Percentiles rank a stretch among this genome's conserved stretches.
phyloP scores from a whole-genome alignment of 2,329 filamentous ascomycete species.

The Aspergillus transmontanensis region DNA sequence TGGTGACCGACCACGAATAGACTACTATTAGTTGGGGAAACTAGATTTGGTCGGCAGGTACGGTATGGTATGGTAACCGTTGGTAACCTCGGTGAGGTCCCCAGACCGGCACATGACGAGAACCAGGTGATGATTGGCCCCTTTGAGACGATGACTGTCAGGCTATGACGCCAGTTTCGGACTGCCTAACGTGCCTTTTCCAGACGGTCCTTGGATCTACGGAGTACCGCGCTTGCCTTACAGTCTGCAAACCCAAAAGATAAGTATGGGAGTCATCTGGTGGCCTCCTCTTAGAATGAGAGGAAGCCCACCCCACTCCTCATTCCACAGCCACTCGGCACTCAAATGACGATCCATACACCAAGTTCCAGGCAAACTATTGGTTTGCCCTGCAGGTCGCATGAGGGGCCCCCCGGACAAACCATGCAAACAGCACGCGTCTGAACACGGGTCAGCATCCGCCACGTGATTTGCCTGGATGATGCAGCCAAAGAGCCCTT shows the following conservation, averaged over 20 bases:
- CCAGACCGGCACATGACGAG: conserved; percentile 6
- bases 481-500: conserved; percentile 12
- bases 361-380: conserved; percentile 7
- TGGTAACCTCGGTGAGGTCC: not conserved
- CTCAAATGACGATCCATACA: not conserved
- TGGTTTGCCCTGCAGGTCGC: conserved; percentile 14
- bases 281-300: not conserved
- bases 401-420: conserved; percentile 21
- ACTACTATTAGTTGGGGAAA: not conserved
- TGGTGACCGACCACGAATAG: not conserved
- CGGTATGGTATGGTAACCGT: not conserved
- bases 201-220: not conserved
- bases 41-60: conserved; percentile 1
- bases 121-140: conserved; percentile 6
- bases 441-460: conserved; percentile 6
- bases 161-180: not conserved
- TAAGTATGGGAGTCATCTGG: not conserved
- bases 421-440: conserved; percentile 14
- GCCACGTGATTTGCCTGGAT: conserved; percentile 18
- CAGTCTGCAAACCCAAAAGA: not conserved
- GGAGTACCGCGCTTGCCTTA: not conserved
- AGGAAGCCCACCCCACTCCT: not conserved
- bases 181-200: conserved; percentile 1
- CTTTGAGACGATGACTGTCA: not conserved
- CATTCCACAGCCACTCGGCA: conserved; percentile 5